A percentile compares a stretch with the other conserved stretches of the same genome.
Evolutionary conservation across 148 eudicot genomes (phyloP).

Genomic region (Camellia granthamiana): DNA sequence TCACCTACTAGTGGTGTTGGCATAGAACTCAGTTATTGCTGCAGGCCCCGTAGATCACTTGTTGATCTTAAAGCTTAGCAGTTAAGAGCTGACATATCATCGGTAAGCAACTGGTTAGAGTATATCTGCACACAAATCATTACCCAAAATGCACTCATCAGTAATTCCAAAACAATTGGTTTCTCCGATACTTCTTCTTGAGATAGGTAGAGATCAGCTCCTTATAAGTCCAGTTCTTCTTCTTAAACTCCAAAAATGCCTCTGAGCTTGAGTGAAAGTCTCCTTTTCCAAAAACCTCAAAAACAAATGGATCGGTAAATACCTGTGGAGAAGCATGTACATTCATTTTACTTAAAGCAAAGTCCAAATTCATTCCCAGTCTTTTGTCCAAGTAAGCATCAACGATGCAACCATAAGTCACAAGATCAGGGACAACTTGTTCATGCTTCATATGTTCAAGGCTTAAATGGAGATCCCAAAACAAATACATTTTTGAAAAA

Average conservation of each 20-base stretch:
- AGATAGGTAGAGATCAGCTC: constrained; percentile 57
- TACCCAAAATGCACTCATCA: constrained; percentile 29
- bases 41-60: background rate
- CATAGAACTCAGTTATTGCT: background rate
- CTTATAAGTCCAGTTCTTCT: constrained; percentile 66
- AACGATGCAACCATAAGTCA: constrained; percentile 90
- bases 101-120: background rate
- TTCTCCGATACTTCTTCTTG: constrained; percentile 67
- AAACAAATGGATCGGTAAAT: constrained; percentile 61
- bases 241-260: constrained; percentile 66
- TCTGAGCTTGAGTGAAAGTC: constrained; percentile 78
- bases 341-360: constrained; percentile 62
- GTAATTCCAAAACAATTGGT: constrained; percentile 94
- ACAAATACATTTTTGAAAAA: constrained; percentile 76
- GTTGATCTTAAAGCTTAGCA: background rate
- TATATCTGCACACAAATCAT: background rate
- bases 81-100: background rate
- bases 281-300: constrained; percentile 84
- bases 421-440: constrained; percentile 76
- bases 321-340: constrained; percentile 44
- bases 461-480: constrained; percentile 92
- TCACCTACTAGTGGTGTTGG: background rate
- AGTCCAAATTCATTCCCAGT: constrained; percentile 70
- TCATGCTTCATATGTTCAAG: constrained; percentile 83
- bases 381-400: constrained; percentile 84